Evolutionary conservation across 2,329 filamentous ascomycete species (phyloP), one percentile per base, ranked within the genome.

Genomic region (Colletotrichum sp.): DNA sequence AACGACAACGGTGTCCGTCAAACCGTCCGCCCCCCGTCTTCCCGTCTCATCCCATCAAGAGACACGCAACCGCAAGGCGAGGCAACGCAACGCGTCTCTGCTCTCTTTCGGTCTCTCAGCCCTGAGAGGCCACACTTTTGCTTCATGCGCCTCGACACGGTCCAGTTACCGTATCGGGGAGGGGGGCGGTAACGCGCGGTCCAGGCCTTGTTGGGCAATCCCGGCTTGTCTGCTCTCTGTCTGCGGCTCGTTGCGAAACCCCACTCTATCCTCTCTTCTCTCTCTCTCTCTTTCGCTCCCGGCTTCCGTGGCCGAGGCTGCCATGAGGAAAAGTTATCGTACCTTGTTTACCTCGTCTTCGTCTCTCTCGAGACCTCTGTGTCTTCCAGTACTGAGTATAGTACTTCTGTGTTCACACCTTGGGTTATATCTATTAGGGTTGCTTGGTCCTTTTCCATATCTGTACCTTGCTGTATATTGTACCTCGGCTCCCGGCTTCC

Each of bases 191-290:
- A 62, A 59, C 64, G 30, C n/a, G 69, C 36, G 39, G 36, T 55
- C 36, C 66, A 60, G 66, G 34, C 36, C 21, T 67, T 28, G 62
- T 72, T 67, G 62, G 69, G 72, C 34, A 59, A 72, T 71, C 72
- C 70, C 59, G 34, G 59, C 74, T 74, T 69, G 71, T 65, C 74
- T 73, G 21, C 60, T 39, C 44, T 67, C 69, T 72, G 62, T 75
- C 72, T 72, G 72, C 55, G 55, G 55, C 72, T 67, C 72, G 12
- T 10, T 39, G 72, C 62, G 49, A 24, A 62, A 62, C 59, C 69
- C 28, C 39, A 34, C 32, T 65, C 30, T 24, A 60, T 26, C 44
- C 49, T 49, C 32, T 55, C 66, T 44, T 44, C 18, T 49, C 44
- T 49, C 18, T 49, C 44, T 49, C 44, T 49, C 44, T 44, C 39